phyloP scores from a whole-genome alignment of 805 yeast species.

The Isabelozyma pseudorhagii region DNA sequence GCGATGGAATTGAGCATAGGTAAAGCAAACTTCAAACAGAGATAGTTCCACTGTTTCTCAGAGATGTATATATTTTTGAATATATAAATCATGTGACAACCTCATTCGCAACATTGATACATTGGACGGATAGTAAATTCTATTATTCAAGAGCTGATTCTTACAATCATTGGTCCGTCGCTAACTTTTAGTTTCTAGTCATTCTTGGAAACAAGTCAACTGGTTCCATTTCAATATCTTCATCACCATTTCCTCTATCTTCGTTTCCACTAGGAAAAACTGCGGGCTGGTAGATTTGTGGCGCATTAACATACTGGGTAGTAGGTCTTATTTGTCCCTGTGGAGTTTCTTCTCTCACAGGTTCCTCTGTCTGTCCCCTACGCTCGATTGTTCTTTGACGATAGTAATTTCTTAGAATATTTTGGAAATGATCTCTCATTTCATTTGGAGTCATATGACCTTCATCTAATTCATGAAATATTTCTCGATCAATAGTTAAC shows the following conservation, averaged over 20 bases:
- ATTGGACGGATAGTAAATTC: no score
- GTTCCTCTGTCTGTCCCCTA: neutral
- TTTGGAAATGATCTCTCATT: slow-evolving; percentile 30
- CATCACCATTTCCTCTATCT: slow-evolving; percentile 21
- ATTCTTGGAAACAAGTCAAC: slow-evolving; percentile 21
- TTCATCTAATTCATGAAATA: slow-evolving; percentile 25
- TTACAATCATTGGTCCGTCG: no score
- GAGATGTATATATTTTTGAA: no score
- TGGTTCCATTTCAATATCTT: slow-evolving; percentile 32
- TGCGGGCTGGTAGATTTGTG: slow-evolving; percentile 40
- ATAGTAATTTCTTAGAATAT: slow-evolving; percentile 24
- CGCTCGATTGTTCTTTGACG: slow-evolving; percentile 13
- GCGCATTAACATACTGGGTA: slow-evolving; percentile 23
- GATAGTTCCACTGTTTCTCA: neutral
- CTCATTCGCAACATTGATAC: no score
- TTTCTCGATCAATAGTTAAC: slow-evolving; percentile 26
- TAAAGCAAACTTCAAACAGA: neutral
- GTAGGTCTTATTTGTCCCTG: neutral
- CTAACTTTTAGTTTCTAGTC: neutral
- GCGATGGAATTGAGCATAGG: neutral
- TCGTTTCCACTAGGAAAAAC: slow-evolving; percentile 29
- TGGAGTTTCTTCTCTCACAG: neutral
- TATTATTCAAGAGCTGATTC: no score
- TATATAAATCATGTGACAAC: no score
- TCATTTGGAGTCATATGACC: slow-evolving; percentile 29